A percentile compares a stretch with the other conserved stretches of the same genome.
These are phyloP conservation scores for Conidiobolus incongruus DNA, from an alignment of 371 early-diverging fungal species.

Conservation along the genomic window DNA sequence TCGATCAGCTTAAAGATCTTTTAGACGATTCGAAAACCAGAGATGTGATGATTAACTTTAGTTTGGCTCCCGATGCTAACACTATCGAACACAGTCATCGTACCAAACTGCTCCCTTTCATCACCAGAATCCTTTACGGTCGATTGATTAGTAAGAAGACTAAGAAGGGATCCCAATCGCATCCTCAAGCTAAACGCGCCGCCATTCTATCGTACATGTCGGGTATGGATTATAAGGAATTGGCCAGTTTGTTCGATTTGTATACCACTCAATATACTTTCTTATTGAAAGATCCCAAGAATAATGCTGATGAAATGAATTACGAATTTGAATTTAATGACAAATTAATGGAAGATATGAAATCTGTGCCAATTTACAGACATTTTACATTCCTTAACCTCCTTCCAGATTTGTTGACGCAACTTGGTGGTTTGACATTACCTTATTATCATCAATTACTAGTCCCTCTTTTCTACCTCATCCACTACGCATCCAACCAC, in stretches of 20 bases:
- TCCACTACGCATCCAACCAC: constrained; percentile 21
- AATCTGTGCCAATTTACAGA: constrained; percentile 24
- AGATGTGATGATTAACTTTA: constrained; percentile 56
- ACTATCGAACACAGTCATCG: constrained; percentile 41
- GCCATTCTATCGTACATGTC: constrained; percentile 61
- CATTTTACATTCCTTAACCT: constrained; percentile 59
- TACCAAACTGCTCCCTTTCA: constrained; percentile 34
- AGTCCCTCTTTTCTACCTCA: constrained; percentile 41
- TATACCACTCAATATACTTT: constrained; percentile 48
- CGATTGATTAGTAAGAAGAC: constrained; percentile 53
- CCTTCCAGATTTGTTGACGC: constrained; percentile 57
- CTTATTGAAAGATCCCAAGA: constrained; percentile 3
- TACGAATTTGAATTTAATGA: constrained; percentile 5
- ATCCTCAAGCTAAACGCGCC: constrained; percentile 38
- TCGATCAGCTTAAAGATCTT: constrained; percentile 45
- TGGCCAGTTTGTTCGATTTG: constrained; percentile 45
- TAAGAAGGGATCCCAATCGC: constrained; percentile 30
- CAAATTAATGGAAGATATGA: constrained; percentile 7
- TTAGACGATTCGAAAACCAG: constrained; percentile 73
- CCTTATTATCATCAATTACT: constrained; percentile 45
- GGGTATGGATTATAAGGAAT: constrained; percentile 32
- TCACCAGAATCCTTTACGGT: constrained; percentile 74
- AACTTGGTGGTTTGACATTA: constrained; percentile 38
- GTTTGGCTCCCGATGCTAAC: constrained; percentile 27
- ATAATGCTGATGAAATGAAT: constrained; percentile 1